phyloP scores from a whole-genome alignment of 371 early-diverging fungal species.

The Mortierella sp. region DNA sequence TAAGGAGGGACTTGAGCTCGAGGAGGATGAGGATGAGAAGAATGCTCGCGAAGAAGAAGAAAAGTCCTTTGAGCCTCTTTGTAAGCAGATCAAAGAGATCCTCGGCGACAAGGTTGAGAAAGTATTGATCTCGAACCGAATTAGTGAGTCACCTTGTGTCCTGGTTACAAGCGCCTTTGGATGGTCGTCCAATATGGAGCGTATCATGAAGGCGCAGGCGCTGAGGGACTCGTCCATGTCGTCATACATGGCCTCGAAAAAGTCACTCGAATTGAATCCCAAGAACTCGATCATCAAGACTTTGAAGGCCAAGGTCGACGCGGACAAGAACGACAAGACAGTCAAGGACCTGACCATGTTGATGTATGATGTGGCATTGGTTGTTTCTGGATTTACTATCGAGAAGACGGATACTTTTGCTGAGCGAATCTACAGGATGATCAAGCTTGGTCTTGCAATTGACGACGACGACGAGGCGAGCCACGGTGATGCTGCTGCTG shows the following conservation, averaged over 20 bases:
- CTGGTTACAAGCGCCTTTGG: slow-evolving; percentile 97
- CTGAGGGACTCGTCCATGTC: slow-evolving; percentile 94
- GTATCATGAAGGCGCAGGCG: slow-evolving; percentile 99
- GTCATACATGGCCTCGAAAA: slow-evolving; percentile 96
- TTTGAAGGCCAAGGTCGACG: slow-evolving; percentile 85
- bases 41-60: slow-evolving; percentile 85
- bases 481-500: slow-evolving; percentile 60
- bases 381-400: slow-evolving; percentile 95
- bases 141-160: slow-evolving; percentile 94
- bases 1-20: slow-evolving; percentile 97
- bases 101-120: slow-evolving; percentile 97
- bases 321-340: slow-evolving; percentile 95
- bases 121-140: slow-evolving; percentile 90
- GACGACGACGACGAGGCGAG: slow-evolving; percentile 76
- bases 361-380: slow-evolving; percentile 91
- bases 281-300: slow-evolving; percentile 91
- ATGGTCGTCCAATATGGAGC: slow-evolving; percentile 99
- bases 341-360: slow-evolving; percentile 93
- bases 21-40: slow-evolving; percentile 95
- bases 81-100: slow-evolving; percentile 82
- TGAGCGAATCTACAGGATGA: slow-evolving; percentile 96
- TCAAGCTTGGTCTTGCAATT: slow-evolving; percentile 94
- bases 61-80: slow-evolving; percentile 79
- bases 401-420: slow-evolving; percentile 94
- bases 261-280: slow-evolving; percentile 97